Percentiles rank a stretch among this genome's conserved stretches.
phyloP scores from a whole-genome alignment of 2,329 filamentous ascomycete species.

The Volutella citrinella region DNA sequence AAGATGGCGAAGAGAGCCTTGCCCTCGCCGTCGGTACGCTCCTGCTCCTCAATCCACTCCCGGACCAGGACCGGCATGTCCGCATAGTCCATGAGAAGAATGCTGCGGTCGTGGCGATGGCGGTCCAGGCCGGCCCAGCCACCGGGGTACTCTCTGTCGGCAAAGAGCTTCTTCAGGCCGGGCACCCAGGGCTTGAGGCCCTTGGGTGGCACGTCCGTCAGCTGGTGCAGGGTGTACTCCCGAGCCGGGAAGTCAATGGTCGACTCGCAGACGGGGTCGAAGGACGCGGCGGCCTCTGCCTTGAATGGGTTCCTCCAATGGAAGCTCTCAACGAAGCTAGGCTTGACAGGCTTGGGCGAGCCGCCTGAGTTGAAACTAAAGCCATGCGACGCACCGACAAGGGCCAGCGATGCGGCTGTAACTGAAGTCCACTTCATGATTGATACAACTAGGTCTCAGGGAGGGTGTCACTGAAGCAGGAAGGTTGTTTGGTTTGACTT shows the following conservation, averaged over 20 bases:
- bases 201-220: conserved; percentile 33
- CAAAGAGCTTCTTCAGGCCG: conserved; percentile 40
- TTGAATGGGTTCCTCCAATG: conserved; percentile 41
- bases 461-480: too few species aligned
- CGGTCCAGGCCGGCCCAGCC: conserved; percentile 50
- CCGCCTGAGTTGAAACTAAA: conserved; percentile 20
- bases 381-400: too few species aligned
- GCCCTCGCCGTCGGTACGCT: conserved; percentile 29
- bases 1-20: conserved; percentile 42
- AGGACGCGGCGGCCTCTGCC: conserved; percentile 24
- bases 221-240: conserved; percentile 44
- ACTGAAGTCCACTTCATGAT: conserved; percentile 22
- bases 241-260: conserved; percentile 33
- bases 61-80: conserved; percentile 41
- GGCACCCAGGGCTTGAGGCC: conserved; percentile 39
- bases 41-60: conserved; percentile 47
- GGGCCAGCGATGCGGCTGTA: conserved; percentile 7
- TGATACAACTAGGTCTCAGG: not conserved
- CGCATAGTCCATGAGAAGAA: conserved; percentile 45
- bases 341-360: conserved; percentile 25
- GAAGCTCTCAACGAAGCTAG: conserved; percentile 37
- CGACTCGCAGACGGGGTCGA: conserved; percentile 33
- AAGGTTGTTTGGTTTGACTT: too few species aligned
- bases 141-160: conserved; percentile 44
- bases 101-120: conserved; percentile 47